A percentile compares a stretch with the other conserved stretches of the same genome.
Evolutionary conservation across 768 basidiomycete species (phyloP).

Genomic region (Chiua virens): DNA sequence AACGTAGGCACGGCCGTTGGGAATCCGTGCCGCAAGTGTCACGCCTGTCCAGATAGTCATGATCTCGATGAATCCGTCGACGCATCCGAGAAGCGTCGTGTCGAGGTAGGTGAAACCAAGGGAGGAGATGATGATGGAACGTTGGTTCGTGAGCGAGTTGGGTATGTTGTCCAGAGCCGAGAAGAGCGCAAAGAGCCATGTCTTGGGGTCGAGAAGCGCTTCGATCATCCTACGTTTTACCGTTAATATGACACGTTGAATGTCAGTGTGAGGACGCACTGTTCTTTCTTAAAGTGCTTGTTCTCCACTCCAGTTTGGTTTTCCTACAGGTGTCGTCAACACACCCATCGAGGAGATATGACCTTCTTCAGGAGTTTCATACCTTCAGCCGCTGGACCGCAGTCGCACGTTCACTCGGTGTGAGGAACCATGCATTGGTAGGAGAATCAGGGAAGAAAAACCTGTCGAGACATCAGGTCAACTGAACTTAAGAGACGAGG

Average conservation of each 20-base stretch:
- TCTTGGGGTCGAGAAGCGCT: slow-evolving; percentile 66
- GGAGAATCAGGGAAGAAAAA: slow-evolving; percentile 76
- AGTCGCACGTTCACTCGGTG: slow-evolving; percentile 56
- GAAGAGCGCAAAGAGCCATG: slow-evolving; percentile 76
- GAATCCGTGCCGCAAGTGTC: slow-evolving; percentile 51
- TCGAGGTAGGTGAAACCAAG: slow-evolving; percentile 66
- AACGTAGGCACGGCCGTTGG: slow-evolving; percentile 64
- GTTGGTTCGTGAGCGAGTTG: slow-evolving; percentile 66
- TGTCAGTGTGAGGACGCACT: slow-evolving; percentile 45
- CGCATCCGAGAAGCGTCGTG: slow-evolving; percentile 69
- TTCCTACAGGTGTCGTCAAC: slow-evolving; percentile 36
- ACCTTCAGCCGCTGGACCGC: slow-evolving; percentile 69
- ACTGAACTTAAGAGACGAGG: background rate
- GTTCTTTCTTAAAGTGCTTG: slow-evolving; percentile 77
- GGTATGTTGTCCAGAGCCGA: slow-evolving; percentile 60
- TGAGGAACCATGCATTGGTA: slow-evolving; percentile 73
- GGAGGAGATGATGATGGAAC: slow-evolving; percentile 60
- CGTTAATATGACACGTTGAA: background rate
- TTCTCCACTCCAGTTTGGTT: slow-evolving; percentile 85
- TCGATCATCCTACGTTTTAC: slow-evolving; percentile 55
- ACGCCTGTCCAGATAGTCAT: slow-evolving; percentile 69
- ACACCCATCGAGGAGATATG: background rate
- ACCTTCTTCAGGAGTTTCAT: background rate
- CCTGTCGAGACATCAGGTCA: slow-evolving; percentile 32
- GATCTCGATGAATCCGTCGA: slow-evolving; percentile 65